Base-by-base conservation (phyloP, 164 flowering plant genomes). In the Piper betle region DNA sequence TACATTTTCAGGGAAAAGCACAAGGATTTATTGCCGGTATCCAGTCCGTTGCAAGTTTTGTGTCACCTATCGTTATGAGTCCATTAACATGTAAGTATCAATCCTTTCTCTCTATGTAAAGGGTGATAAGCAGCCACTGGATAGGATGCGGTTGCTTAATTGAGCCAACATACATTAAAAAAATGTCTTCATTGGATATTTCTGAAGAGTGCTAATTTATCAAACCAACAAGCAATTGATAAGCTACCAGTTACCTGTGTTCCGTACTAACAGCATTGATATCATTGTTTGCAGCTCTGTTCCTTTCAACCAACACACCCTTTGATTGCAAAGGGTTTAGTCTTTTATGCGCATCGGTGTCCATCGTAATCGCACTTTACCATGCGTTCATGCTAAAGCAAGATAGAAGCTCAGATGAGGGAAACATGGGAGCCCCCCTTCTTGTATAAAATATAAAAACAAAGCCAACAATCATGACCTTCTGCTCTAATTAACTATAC, bases 271-370 rank as follows among this genome's bases (percentile, higher is more conserved):
- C 33, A 25, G 33, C 33, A 25, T 25, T 25, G 33, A 16, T 13
- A 53, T 53, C 6, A 16, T 6, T 13, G 55, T 61, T 61, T 63
- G 20, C 74, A 75, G 79, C 79, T 50, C 62, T 59, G 84, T 90
- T 90, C 70, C 69, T 90, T 3, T 87, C 95, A 17, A 71, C 66
- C 56, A 52, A 84, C 52, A 88, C 92, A 4, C 97, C 95, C 48
- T 90, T 90, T 69, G 42, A 84, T 65, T 87, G 88, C 81, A 90
- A 80, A 75, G 97, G 97, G 63, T 87, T 90, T 69, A 90, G 97
- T 71, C 33, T 25, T 25, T 25, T 25, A 25, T 25, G 33, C 33
- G 33, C 33, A 25, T 25, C 33, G 33, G 33, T 84, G 41, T 73
- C 78, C 69, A 70, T 85, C 84, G 95, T 84, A 70, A 17, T 37